phyloP scores from a whole-genome alignment of 1,284 basidiomycete species.

The Vanrija sp. region DNA sequence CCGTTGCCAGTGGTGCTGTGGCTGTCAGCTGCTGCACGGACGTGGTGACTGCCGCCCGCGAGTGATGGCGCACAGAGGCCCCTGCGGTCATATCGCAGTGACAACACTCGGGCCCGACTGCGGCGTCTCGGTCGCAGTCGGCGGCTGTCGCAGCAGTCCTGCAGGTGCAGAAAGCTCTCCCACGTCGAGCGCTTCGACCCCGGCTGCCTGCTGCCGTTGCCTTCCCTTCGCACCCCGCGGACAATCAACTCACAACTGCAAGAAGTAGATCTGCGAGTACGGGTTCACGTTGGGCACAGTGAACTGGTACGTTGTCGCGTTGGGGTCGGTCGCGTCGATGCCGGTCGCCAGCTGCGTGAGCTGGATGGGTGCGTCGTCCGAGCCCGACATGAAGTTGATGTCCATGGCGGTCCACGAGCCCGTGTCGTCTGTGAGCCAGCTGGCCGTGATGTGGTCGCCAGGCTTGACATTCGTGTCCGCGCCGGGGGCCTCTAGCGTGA shows the following conservation, averaged over 20 bases:
- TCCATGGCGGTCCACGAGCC: slow-evolving; percentile 47
- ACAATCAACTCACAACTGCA: slow-evolving; percentile 41
- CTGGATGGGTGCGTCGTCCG: slow-evolving; percentile 30
- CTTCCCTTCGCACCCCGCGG: no score
- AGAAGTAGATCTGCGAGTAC: slow-evolving; percentile 49
- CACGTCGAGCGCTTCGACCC: no score
- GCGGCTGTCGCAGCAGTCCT: neutral
- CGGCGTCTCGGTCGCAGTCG: neutral
- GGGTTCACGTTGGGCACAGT: slow-evolving; percentile 45
- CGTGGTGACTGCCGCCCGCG: no score
- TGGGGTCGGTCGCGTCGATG: slow-evolving; percentile 36
- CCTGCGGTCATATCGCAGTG: no score
- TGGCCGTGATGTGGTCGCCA: slow-evolving; percentile 33
- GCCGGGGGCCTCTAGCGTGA: slow-evolving; percentile 48
- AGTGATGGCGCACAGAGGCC: no score
- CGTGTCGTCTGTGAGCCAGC: slow-evolving; percentile 45
- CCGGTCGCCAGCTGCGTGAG: slow-evolving; percentile 31
- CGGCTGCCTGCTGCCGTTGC: neutral
- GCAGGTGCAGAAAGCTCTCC: no score
- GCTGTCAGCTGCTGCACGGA: no score
- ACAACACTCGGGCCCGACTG: no score
- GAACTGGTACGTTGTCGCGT: slow-evolving; percentile 23
- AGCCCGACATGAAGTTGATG: slow-evolving; percentile 47
- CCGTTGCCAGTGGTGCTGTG: no score
- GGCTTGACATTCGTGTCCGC: slow-evolving; percentile 37